A percentile compares a stretch with the other conserved stretches of the same genome.
Conservation (phyloP, 352 stramenopile species). For the Phytopythium helicoides region DNA sequence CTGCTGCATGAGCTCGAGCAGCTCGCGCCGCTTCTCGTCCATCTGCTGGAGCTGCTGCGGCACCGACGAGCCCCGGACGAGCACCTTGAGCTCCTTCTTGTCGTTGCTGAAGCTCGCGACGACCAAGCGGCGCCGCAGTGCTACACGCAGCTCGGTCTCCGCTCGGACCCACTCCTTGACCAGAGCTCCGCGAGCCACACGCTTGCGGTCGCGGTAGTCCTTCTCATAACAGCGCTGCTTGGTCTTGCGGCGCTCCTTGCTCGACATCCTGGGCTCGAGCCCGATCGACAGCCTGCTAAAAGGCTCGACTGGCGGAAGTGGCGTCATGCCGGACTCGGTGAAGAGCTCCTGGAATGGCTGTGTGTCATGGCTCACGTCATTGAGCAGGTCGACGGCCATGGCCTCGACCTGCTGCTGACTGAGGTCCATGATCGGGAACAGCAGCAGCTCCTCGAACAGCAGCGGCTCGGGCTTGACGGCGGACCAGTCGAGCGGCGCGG, state of each 20-base stretch:
- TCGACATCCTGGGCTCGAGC: not conserved
- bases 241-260: conserved; percentile 22
- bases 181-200: not conserved
- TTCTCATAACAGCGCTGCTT: conserved; percentile 38
- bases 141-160: not conserved
- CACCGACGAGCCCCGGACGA: not conserved
- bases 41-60: too few relatives aligned
- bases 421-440: too few relatives aligned
- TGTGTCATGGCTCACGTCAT: not conserved
- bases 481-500: too few relatives aligned
- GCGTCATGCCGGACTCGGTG: too few relatives aligned
- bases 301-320: too few relatives aligned
- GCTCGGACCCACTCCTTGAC: not conserved
- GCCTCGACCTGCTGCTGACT: too few relatives aligned
- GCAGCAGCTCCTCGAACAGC: too few relatives aligned
- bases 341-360: conserved; percentile 10
- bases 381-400: too few relatives aligned
- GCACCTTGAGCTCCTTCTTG: conserved; percentile 15
- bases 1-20: conserved; percentile 20
- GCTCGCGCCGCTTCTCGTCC: conserved; percentile 5
- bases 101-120: too few relatives aligned
- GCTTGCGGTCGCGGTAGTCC: conserved; percentile 22
- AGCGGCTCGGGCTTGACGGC: too few relatives aligned
- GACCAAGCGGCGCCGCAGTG: conserved; percentile 2
- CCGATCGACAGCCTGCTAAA: too few relatives aligned